Evolutionary conservation across 768 basidiomycete genomes (phyloP), one percentile per base, ranked within the genome.

Genomic region (Coprinopsis marcescibilis): DNA sequence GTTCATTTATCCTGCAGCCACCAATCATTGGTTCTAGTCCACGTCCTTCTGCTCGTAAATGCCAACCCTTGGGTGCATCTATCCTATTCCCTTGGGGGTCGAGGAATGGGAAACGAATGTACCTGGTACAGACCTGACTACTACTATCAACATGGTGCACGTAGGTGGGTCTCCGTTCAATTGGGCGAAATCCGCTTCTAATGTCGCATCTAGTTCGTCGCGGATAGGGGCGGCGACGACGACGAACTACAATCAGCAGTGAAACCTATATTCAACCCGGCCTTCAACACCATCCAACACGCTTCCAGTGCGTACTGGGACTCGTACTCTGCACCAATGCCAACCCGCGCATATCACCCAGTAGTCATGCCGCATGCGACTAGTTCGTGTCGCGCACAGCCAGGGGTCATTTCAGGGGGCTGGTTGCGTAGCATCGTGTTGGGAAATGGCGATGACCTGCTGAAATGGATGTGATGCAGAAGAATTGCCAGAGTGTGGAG

Each of bases 351-450:
- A 85, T 52, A 95, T 91, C 0, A 85, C 93, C 1, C 91, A 98
- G 57, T 91, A 97, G 55, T 95, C 98, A 65, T 91, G n/a, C n/a
- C n/a, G n/a, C n/a, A n/a, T n/a, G 94, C 60, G 95, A 98, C 66
- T 96, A 92, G 85, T 95, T 93, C 63, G 75, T 2, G 89, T 96
- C 29, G 86, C 92, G 6, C 91, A 92, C 57, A 88, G 88, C 49
- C 95, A 98, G 58, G 95, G 97, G 58, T 4, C 85, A 93, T 60
- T 97, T 96, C 62, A 77, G 90, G 20, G 81, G 83, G 0, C 89
- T 97, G 62, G 77, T 94, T n/a, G 79, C 80, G 93, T 55, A 87
- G 92, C 54, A 60, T 69, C 49, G 66, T 98, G 21, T 65, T 89
- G n/a, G 71, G 79, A 19, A 70, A 79, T 43, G 78, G 96, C 17